phyloP scores from a whole-genome alignment of 2,329 filamentous ascomycete genomes.

The Sordariomycetes sp. region DNA sequence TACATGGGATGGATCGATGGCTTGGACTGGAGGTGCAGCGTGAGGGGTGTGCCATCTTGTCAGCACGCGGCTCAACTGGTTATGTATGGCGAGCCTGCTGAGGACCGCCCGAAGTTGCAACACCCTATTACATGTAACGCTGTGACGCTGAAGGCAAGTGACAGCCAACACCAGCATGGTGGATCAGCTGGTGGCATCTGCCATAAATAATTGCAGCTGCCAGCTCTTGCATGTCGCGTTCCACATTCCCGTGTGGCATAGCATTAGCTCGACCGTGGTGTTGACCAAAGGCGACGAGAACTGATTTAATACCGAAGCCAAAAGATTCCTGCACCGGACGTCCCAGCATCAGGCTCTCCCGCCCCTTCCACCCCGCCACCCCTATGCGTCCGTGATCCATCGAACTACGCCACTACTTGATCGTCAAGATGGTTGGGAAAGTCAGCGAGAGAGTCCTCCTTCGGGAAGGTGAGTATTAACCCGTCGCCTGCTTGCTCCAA shows the following conservation, averaged over 20 bases:
- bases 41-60: too few species aligned
- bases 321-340: not conserved
- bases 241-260: not conserved
- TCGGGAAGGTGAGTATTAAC: conserved; percentile 39
- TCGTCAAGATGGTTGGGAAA: conserved; percentile 46
- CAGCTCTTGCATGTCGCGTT: not conserved
- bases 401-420: not conserved
- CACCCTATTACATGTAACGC: too few species aligned
- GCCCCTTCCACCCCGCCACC: not conserved
- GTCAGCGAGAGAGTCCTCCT: conserved; percentile 55
- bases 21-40: too few species aligned
- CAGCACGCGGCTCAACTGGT: too few species aligned
- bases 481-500: not conserved
- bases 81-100: too few species aligned
- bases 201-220: not conserved
- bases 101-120: too few species aligned
- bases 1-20: not conserved
- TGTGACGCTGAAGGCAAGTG: too few species aligned
- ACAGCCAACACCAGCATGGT: not conserved
- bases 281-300: not conserved
- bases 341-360: not conserved
- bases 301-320: not conserved
- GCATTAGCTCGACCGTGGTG: not conserved
- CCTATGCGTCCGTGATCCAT: conserved; percentile 1
- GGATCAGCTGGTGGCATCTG: not conserved